Evolutionary conservation across 495 filamentous ascomycete genomes (phyloP).

Genomic region (Podospora pseudopauciseta): DNA sequence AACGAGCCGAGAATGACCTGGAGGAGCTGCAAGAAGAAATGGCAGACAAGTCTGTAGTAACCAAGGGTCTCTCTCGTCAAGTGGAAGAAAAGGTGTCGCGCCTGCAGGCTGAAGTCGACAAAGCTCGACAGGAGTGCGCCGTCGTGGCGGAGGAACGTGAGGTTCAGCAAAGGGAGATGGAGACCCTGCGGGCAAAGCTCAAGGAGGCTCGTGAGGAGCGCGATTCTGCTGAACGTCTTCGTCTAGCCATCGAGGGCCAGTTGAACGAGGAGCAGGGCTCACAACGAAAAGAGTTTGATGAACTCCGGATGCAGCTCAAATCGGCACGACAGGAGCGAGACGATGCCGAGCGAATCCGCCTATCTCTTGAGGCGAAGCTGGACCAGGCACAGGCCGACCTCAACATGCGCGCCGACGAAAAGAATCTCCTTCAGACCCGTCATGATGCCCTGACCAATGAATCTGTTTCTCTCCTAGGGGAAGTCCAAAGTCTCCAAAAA

Average conservation of each 20-base stretch:
- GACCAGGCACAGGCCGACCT: constrained; percentile 56
- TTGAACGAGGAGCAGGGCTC: constrained; percentile 53
- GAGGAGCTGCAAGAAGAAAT: constrained; percentile 72
- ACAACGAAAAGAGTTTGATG: constrained; percentile 42
- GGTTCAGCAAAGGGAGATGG: constrained; percentile 44
- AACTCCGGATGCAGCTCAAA: constrained; percentile 53
- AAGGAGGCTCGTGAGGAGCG: constrained; percentile 43
- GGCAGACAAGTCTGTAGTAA: constrained; percentile 72
- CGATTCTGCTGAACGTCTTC: constrained; percentile 37
- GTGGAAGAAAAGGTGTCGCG: constrained; percentile 66
- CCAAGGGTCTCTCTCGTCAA: constrained; percentile 71
- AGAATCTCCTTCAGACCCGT: constrained; percentile 64
- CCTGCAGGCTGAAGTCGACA: constrained; percentile 60
- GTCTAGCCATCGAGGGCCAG: constrained; percentile 40
- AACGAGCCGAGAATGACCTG: constrained; percentile 53
- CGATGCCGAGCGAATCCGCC: constrained; percentile 57
- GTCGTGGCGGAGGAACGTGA: constrained; percentile 43
- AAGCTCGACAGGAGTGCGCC: constrained; percentile 56
- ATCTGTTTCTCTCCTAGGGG: constrained; percentile 61
- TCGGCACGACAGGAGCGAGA: constrained; percentile 61
- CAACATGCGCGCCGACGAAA: constrained; percentile 58
- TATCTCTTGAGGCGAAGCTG: constrained; percentile 55
- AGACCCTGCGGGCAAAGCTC: constrained; percentile 38
- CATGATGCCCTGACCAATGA: constrained; percentile 67
- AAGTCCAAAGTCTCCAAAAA: constrained; percentile 54